phyloP scores from a whole-genome alignment of 148 eudicot genomes.

The Bassia scoparia region DNA sequence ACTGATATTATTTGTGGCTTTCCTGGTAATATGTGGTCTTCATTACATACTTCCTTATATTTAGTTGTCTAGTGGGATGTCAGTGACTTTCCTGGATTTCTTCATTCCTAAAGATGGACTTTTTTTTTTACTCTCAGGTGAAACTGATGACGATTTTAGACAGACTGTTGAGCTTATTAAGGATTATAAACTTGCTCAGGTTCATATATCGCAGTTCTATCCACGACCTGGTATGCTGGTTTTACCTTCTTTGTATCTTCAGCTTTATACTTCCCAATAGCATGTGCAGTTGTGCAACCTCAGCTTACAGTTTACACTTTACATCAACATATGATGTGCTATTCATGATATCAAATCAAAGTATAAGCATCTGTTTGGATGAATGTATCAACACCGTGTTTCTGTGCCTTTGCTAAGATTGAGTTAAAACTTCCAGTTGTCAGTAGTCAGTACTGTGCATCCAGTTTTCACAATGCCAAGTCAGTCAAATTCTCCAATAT shows the following conservation, averaged over 20 bases:
- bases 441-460: neutral
- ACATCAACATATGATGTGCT: neutral
- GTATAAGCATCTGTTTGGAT: neutral
- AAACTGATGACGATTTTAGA: constrained; percentile 89
- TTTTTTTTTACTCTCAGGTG: constrained; percentile 52
- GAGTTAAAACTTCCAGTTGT: neutral
- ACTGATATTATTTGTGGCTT: constrained; percentile 98
- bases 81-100: neutral
- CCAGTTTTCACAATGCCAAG: no score
- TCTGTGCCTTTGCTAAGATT: constrained; percentile 7
- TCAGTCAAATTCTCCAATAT: neutral
- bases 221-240: constrained; percentile 81
- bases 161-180: constrained; percentile 72
- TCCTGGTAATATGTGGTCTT: constrained; percentile 58
- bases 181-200: constrained; percentile 85
- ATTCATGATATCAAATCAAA: neutral
- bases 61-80: neutral
- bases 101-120: neutral
- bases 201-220: constrained; percentile 97
- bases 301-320: neutral
- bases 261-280: neutral
- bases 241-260: neutral
- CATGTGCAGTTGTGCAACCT: neutral
- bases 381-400: neutral
- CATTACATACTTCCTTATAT: neutral